A percentile compares a stretch with the other conserved stretches of the same genome.
phyloP scores from a whole-genome alignment of 2,329 filamentous ascomycete species.

The Apiospora aurea region DNA sequence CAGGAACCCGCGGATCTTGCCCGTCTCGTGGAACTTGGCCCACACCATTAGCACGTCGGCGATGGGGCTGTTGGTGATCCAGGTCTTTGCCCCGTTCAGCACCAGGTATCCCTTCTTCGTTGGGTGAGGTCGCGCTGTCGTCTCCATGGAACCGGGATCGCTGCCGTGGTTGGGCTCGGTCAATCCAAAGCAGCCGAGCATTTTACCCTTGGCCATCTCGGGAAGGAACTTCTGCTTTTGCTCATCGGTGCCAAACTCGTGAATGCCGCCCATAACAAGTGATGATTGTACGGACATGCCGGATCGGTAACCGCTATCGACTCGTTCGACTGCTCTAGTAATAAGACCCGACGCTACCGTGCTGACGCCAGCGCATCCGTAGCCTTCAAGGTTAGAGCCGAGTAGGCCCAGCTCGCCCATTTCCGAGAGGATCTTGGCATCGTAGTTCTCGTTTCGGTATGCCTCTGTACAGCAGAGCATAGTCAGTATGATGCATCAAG shows the following conservation, averaged over 20 bases:
- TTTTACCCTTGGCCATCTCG: conserved; percentile 79
- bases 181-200: conserved; percentile 86
- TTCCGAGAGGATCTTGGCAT: conserved; percentile 83
- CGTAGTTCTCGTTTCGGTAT: conserved; percentile 84
- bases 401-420: conserved; percentile 93
- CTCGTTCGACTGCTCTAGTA: conserved; percentile 86
- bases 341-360: conserved; percentile 90
- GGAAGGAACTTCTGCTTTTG: conserved; percentile 87
- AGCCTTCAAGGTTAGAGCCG: conserved; percentile 85
- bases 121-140: conserved; percentile 81
- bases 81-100: conserved; percentile 85
- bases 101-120: conserved; percentile 83
- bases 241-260: conserved; percentile 86
- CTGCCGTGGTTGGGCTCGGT: conserved; percentile 95
- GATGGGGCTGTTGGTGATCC: conserved; percentile 95
- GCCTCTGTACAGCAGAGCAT: conserved; percentile 36
- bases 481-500: conserved; percentile 6
- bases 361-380: conserved; percentile 86
- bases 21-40: conserved; percentile 90
- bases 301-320: conserved; percentile 90
- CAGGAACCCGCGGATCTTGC: conserved; percentile 93
- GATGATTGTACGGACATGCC: conserved; percentile 95
- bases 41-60: conserved; percentile 86
- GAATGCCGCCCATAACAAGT: conserved; percentile 90
- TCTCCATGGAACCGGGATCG: conserved; percentile 92